A percentile compares a stretch with the other conserved stretches of the same genome.
These are phyloP conservation scores for Hymenochaete sp. DNA, from an alignment of 1,284 basidiomycete genomes.

Conservation along the genomic window DNA sequence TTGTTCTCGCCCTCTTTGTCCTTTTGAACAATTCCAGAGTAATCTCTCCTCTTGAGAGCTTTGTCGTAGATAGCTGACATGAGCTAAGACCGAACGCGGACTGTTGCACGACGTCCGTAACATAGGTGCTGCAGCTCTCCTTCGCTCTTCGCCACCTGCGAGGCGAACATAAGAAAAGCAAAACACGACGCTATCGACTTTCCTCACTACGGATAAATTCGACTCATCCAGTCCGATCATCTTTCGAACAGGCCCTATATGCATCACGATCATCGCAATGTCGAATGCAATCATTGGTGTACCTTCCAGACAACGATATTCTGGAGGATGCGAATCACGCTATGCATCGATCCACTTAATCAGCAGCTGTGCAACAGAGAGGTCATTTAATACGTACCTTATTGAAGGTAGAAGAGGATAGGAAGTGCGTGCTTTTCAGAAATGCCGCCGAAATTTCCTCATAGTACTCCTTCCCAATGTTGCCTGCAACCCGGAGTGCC, in stretches of 20 bases:
- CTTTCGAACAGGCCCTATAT: background rate
- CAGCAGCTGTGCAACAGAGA: background rate
- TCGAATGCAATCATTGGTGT: background rate
- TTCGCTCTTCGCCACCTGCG: slow-evolving; percentile 54
- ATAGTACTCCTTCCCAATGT: background rate
- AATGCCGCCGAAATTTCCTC: background rate
- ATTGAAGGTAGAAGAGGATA: background rate
- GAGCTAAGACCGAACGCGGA: slow-evolving; percentile 64
- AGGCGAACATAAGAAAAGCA: slow-evolving; percentile 56
- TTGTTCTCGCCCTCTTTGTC: background rate
- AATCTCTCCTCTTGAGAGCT: slow-evolving; percentile 77
- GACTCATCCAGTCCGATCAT: background rate
- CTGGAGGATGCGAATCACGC: background rate
- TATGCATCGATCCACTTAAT: background rate
- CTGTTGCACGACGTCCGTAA: slow-evolving; percentile 62
- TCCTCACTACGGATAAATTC: background rate
- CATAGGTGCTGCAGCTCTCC: slow-evolving; percentile 73
- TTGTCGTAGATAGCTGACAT: slow-evolving; percentile 87
- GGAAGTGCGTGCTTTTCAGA: background rate
- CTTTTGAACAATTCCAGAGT: slow-evolving; percentile 50
- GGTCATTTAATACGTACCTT: background rate
- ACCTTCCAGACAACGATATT: background rate
- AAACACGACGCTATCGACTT: slow-evolving; percentile 57
- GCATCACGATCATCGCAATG: background rate
- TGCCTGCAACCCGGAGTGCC: background rate